Conservation (phyloP, 2,329 filamentous ascomycete genomes). For the Colletotrichum destructivum region DNA sequence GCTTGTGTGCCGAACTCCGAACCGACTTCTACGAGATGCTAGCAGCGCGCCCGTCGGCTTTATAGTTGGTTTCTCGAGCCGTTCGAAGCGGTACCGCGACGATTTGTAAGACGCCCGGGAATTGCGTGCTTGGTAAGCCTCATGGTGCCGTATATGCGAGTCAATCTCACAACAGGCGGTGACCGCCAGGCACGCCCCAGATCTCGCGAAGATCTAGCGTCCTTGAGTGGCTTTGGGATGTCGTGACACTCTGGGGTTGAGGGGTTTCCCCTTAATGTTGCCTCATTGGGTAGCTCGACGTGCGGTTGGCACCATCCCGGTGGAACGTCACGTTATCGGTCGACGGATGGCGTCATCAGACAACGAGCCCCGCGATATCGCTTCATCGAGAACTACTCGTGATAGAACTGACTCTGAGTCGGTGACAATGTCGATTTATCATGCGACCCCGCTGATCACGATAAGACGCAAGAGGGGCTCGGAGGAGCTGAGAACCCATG, state of each 20-base stretch:
- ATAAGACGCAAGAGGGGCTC: background rate
- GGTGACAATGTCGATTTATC: background rate
- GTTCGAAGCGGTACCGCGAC: background rate
- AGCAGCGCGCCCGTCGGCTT: background rate
- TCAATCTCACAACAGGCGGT: constrained; percentile 25
- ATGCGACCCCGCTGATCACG: background rate
- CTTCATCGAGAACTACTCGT: background rate
- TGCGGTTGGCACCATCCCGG: constrained; percentile 13
- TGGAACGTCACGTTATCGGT: constrained; percentile 34
- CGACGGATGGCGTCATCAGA: constrained; percentile 33
- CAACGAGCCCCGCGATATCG: constrained; percentile 21
- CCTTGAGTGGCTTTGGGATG: background rate
- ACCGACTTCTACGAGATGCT: background rate
- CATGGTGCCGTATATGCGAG: constrained; percentile 3
- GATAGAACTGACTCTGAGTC: background rate
- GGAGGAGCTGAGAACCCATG: background rate
- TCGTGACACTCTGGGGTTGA: constrained; percentile 12
- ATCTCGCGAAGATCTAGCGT: constrained; percentile 9
- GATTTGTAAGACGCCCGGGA: constrained; percentile 23
- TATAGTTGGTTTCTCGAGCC: constrained; percentile 2
- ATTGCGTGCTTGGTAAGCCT: constrained; percentile 38
- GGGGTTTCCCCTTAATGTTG: background rate
- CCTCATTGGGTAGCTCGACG: background rate
- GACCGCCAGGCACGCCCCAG: constrained; percentile 13
- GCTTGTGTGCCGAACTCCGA: constrained; percentile 6